Evolutionary conservation across 2,329 filamentous ascomycete species (phyloP).

Genomic region (Emmonsia crescens): DNA sequence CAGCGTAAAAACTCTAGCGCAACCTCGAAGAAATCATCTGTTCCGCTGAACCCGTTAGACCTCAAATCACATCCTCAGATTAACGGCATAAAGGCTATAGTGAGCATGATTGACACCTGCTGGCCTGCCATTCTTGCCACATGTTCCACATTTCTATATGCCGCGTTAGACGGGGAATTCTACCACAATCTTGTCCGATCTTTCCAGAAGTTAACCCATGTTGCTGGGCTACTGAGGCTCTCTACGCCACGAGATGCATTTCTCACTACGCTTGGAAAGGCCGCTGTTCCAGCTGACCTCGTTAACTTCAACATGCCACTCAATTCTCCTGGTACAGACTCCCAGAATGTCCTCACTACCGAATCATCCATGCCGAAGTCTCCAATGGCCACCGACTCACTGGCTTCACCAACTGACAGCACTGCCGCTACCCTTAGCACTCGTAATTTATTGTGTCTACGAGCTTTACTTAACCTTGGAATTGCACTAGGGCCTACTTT

Average conservation of each 20-base stretch:
- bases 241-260: slow-evolving; percentile 86
- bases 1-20: slow-evolving; percentile 20
- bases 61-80: slow-evolving; percentile 62
- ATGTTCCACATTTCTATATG: slow-evolving; percentile 90
- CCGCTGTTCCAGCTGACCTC: slow-evolving; percentile 73
- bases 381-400: slow-evolving; percentile 19
- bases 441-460: slow-evolving; percentile 77
- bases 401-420: slow-evolving; percentile 29
- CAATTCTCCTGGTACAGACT: slow-evolving; percentile 12
- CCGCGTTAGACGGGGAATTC: slow-evolving; percentile 82
- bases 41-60: slow-evolving; percentile 69
- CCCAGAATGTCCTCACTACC: slow-evolving; percentile 18
- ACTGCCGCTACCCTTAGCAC: slow-evolving; percentile 57
- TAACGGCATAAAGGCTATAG: slow-evolving; percentile 62
- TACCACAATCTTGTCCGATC: slow-evolving; percentile 86
- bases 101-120: slow-evolving; percentile 75
- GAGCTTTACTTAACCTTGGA: slow-evolving; percentile 86
- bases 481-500: slow-evolving; percentile 88
- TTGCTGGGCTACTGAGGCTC: slow-evolving; percentile 77
- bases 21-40: slow-evolving; percentile 15
- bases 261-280: slow-evolving; percentile 84
- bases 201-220: slow-evolving; percentile 91
- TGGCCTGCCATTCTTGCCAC: slow-evolving; percentile 94
- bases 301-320: slow-evolving; percentile 15
- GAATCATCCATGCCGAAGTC: slow-evolving; percentile 19